Evolutionary conservation across 2,329 filamentous ascomycete species (phyloP), one percentile per base, ranked within the genome.

Genomic region (Penicillium hesseltinei): DNA sequence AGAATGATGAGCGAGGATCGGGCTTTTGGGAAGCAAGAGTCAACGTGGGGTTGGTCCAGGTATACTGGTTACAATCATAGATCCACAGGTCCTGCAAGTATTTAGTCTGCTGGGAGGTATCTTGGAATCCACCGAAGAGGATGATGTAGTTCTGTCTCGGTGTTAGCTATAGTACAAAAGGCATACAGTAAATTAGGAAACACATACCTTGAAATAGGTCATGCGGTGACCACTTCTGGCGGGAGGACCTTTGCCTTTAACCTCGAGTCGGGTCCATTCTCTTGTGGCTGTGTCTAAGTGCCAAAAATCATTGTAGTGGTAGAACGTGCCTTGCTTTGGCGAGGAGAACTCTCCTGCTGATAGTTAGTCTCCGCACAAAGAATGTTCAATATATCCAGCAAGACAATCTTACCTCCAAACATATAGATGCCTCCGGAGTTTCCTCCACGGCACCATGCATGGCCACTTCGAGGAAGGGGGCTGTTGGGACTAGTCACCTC

Each of bases 221-320:
- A 99, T 96, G 64, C 93, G 86, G 75, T 97, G 92, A 4, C 94
- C 94, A 72, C 90, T 95, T 63, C 94, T 82, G 3, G 93, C 92
- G 2, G 91, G 88, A 39, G 93, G 93, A 57, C 90, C 90, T 78
- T 82, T 82, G 39, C 76, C 75, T 62, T 87, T 88, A 2, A 82
- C 82, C 73, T 99, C 94, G 35, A 99, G 81, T 60, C 92, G 89
- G 56, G 86, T 90, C 94, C 94, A 99, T 78, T 99, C 94, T 67
- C 92, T 83, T 8, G 85, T 87, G 9, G 82, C 83, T 0, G 93
- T 89, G 70, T 97, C 92, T 43, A 97, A 83, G 49, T 89, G 84
- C 93, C 94, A 99, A 73, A 99, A 97, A 77, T 97, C 94, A 69
- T 96, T 96, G 78, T 99, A 99, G 76, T 99, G 94, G 74, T 99